Base-by-base conservation (phyloP, 441 rosid genomes). In the Adansonia madagascariensis region DNA sequence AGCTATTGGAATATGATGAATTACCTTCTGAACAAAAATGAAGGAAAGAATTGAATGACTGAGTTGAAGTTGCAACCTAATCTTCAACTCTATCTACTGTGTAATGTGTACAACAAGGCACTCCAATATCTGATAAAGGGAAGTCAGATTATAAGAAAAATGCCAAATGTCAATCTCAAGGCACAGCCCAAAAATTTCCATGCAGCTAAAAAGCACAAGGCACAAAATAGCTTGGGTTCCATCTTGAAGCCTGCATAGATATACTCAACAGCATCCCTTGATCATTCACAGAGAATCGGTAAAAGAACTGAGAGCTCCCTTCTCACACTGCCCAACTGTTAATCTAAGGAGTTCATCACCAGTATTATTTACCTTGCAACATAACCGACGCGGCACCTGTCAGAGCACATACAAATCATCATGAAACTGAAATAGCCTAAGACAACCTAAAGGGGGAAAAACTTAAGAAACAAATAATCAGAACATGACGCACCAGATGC, bases 301-400 rank as follows among this genome's bases (percentile, higher is more conserved):
- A 82, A 80, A 76, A 56, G 89, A 80, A 80, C 88, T 85, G 74
- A 79, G 81, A 63, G 84, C 82, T 81, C 85, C 86, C 76, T 84
- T 88, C 52, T 78, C 87, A 82, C 97, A 90, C 80, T 92, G 89
- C 83, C 87, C 88, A 77, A 94, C 97, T 71, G 86, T 81, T 67
- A 94, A 80, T 79, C 82, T 82, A 75, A 92, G 90, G 74, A 82
- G 80, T 76, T 85, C 88, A 27, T 85, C 81, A 75, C 76, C 70
- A 15, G 83, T 80, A 78, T 81, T 81, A 79, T 89, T 85, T 80
- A 91, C 77, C 83, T 84, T 89, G 86, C 95, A 92, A 82, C 96
- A 94, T 56, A 90, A 75, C 56, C 94, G 89, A 76, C 98, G 87
- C 0, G 95, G 98, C 44, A 80, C 92, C 97, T 94, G 85, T 68